Evolutionary conservation across 441 rosid genomes (phyloP), one percentile per base, ranked within the genome.

Genomic region (Gossypium gossypioides): DNA sequence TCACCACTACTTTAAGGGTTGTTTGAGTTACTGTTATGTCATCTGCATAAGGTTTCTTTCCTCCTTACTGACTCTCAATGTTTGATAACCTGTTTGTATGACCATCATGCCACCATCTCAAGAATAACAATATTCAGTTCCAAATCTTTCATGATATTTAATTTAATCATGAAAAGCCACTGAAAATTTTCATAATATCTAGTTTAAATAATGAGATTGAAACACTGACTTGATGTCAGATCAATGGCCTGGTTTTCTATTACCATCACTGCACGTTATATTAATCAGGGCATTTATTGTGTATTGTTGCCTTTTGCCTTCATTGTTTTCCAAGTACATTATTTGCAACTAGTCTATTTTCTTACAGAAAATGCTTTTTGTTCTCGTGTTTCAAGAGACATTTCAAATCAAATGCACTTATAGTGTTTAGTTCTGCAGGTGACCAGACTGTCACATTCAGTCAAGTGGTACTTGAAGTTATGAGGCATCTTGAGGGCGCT

Each of bases 401-500:
- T 22, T 21, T 44, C 19, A 42, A 64, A 22, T 22, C 19, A 42
- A 42, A 42, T 44, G 54, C 10, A 54, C 16, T 29, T 40, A 52
- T 7, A 40, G n/a, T 27, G 25, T 22, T 51, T 68, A 62, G 71
- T 57, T 70, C 69, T 83, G 77, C 85, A 92, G 99, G 95, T 77
- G 88, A 72, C 51, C 86, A 81, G 76, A 76, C 86, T 42, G 92
- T 89, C 62, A 77, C 93, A 42, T 95, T 95, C 80, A 83, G 90
- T 81, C 90, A 95, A 80, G 98, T 95, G 75, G 97, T 95, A 40
- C 83, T 89, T 75, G 99, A 95, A 84, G 97, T 95, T 73, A 88
- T 92, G 95, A 86, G 96, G 76, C 98, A 89, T 76, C 96, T 95
- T 65, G 99, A 92, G 78, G 99, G 99, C 78, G 99, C 99, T 51